Evolutionary conservation across 208 protist species (phyloP), one percentile per base, ranked within the genome.

Genomic region (Leptomonas pyrrhocoris): DNA sequence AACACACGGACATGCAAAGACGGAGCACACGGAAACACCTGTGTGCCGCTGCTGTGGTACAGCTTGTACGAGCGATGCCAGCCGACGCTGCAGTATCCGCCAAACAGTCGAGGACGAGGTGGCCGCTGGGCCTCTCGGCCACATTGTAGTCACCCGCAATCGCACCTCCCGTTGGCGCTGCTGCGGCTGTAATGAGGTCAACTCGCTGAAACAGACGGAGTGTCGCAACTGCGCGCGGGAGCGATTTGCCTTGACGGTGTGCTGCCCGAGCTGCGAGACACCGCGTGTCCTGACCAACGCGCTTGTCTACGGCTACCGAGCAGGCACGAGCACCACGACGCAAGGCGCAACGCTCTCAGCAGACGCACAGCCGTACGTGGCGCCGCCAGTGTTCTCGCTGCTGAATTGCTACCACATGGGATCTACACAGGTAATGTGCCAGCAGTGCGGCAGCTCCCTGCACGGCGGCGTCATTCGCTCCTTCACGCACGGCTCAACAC

Each of bases 81-180:
- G 25, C 21, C 12, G 23, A 31, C 34, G 30, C 18, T 11, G 7
- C 34, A 8, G 43, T 13, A 0, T 43, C n/a, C 80, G 36, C 45
- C 42, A 12, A 58, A 83, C 75, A 55, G 63, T 67, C n/a, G 66
- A 73, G 13, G 84, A 81, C 9, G 84, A 92, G 55, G 61, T 87
- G 13, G 63, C 59, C 19, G n/a, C 57, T 3, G 70, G 56, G 2
- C 40, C 84, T 0, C 51, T 88, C 4, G 86, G 86, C 21, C 73
- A 74, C 34, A 72, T 92, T 12, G 66, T 94, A 51, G 84, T 90
- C 38, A 77, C 80, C 18, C 71, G 81, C 30, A 88, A 92, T 60
- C 84, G 86, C 36, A 74, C 85, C 1, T 50, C 55, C 0, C 84
- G 86, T 11, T 94, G 89, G 86, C 84, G 80, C 25, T 94, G 89